Percentiles rank a stretch among this genome's conserved stretches.
Evolutionary conservation across 495 filamentous ascomycete species (phyloP).

Genomic region (Tricharina praecox): DNA sequence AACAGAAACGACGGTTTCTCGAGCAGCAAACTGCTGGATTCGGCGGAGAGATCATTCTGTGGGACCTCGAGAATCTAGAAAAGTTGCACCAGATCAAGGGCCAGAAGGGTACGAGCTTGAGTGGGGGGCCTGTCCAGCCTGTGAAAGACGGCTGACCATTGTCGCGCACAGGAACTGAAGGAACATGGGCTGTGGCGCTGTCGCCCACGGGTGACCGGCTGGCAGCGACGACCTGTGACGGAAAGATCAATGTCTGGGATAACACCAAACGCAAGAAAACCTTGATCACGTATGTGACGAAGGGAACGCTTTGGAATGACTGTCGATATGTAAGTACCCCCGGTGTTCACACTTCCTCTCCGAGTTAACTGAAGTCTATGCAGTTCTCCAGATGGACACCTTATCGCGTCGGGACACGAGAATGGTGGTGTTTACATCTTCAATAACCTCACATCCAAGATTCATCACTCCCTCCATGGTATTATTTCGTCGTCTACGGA

Average conservation of each 20-base stretch:
- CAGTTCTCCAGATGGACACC: slow-evolving; percentile 56
- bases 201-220: slow-evolving; percentile 67
- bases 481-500: slow-evolving; percentile 34
- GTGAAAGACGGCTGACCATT: slow-evolving; percentile 6
- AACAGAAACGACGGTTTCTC: slow-evolving; percentile 43
- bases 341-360: neutral
- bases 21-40: slow-evolving; percentile 73
- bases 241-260: slow-evolving; percentile 80
- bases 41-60: slow-evolving; percentile 67
- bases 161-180: slow-evolving; percentile 13
- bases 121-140: no score
- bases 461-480: slow-evolving; percentile 76
- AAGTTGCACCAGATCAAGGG: slow-evolving; percentile 34
- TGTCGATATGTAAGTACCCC: slow-evolving; percentile 53
- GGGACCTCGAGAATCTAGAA: slow-evolving; percentile 40
- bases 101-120: slow-evolving; percentile 17
- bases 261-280: slow-evolving; percentile 36
- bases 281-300: slow-evolving; percentile 75
- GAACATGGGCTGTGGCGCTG: slow-evolving; percentile 73
- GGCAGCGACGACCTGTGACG: slow-evolving; percentile 65
- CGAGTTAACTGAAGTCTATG: slow-evolving; percentile 5
- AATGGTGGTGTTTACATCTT: slow-evolving; percentile 91
- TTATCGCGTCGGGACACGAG: slow-evolving; percentile 83
- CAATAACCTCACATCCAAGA: slow-evolving; percentile 69
- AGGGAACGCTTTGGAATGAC: slow-evolving; percentile 72